Evolutionary conservation across 2,329 filamentous ascomycete genomes (phyloP).

Genomic region (Fusarium sp.): DNA sequence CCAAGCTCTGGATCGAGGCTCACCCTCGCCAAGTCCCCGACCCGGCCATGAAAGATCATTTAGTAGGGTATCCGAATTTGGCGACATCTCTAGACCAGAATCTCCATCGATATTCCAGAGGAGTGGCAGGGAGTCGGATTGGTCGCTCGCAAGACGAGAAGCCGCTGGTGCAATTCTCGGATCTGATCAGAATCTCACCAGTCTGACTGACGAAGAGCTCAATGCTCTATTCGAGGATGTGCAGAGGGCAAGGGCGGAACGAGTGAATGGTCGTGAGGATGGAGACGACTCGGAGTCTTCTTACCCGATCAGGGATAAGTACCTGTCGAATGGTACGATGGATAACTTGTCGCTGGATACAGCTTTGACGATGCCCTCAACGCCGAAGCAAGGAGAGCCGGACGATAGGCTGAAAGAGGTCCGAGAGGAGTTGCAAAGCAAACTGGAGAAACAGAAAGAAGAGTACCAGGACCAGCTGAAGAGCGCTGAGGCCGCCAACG

Average conservation of each 20-base stretch:
- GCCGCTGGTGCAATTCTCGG: conserved; percentile 93
- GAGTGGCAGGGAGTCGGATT: conserved; percentile 85
- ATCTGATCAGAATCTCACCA: conserved; percentile 89
- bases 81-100: conserved; percentile 77
- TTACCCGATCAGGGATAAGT: conserved; percentile 91
- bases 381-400: conserved; percentile 81
- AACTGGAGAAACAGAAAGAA: conserved; percentile 86
- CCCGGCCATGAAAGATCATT: conserved; percentile 81
- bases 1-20: conserved; percentile 66
- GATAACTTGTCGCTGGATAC: conserved; percentile 98
- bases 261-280: conserved; percentile 78
- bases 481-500: conserved; percentile 77
- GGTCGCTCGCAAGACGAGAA: conserved; percentile 92
- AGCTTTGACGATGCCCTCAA: conserved; percentile 92
- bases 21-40: conserved; percentile 73
- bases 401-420: conserved; percentile 81
- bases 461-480: conserved; percentile 84
- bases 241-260: conserved; percentile 83
- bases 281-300: conserved; percentile 95
- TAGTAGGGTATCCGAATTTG: conserved; percentile 84
- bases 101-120: conserved; percentile 78
- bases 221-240: conserved; percentile 95
- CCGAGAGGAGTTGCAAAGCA: conserved; percentile 84
- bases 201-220: conserved; percentile 91
- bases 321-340: conserved; percentile 92